phyloP scores from a whole-genome alignment of 1,139 yeast genomes.

The Saccharomyces pastorianus region DNA sequence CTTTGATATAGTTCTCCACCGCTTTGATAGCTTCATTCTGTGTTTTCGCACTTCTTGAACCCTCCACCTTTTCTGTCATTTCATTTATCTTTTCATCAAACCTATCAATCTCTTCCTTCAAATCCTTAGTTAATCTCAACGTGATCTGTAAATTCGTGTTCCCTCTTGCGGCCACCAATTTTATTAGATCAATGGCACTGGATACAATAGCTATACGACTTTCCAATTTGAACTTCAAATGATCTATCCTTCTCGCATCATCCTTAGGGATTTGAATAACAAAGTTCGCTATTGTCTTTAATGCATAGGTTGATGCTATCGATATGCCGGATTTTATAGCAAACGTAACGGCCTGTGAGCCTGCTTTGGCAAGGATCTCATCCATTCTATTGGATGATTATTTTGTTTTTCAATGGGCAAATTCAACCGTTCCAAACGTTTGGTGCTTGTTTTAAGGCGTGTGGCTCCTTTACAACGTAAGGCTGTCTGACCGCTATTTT shows the following conservation, averaged over 20 bases:
- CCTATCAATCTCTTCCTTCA: conserved; percentile 50
- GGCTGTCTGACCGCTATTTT: no score
- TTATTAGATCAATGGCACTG: conserved; percentile 63
- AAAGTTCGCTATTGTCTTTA: conserved; percentile 53
- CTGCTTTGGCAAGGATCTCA: conserved; percentile 48
- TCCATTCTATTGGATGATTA: conserved; percentile 32
- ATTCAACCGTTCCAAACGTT: no score
- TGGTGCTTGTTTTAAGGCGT: no score
- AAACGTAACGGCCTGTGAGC: conserved; percentile 71
- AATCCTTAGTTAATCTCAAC: conserved; percentile 46
- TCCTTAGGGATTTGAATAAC: conserved; percentile 54
- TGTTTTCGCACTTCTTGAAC: conserved; percentile 23
- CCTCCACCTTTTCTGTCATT: conserved; percentile 24
- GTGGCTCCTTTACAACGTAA: no score
- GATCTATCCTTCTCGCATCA: conserved; percentile 42
- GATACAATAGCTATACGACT: conserved; percentile 57
- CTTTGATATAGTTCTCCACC: conserved; percentile 45
- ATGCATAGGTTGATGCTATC: conserved; percentile 67
- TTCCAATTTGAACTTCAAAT: conserved; percentile 42
- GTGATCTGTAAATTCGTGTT: conserved; percentile 57
- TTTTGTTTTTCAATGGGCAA: no score
- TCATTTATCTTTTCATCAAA: conserved; percentile 46
- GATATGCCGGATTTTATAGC: conserved; percentile 75
- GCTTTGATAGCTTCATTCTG: conserved; percentile 39
- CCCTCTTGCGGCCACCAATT: conserved; percentile 63